Percentiles rank a stretch among this genome's conserved stretches.
phyloP scores from a whole-genome alignment of 768 basidiomycete genomes.

The Trametes cingulata region DNA sequence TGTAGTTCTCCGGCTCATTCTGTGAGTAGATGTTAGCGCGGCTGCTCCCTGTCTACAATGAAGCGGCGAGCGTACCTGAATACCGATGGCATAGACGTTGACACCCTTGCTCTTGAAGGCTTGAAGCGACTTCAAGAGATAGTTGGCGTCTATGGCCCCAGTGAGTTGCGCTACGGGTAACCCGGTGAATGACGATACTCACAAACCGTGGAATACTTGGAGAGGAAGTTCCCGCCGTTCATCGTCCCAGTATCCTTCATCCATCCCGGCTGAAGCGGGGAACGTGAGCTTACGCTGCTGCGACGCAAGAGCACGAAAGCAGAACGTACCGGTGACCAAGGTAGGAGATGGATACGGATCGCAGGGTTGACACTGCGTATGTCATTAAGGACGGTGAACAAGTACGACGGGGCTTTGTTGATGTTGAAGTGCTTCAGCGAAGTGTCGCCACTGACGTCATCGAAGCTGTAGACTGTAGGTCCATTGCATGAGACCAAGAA shows the following conservation, averaged over 20 bases:
- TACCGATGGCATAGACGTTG: slow-evolving; percentile 61
- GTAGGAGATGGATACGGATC: slow-evolving; percentile 57
- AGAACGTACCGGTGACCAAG: slow-evolving; percentile 71
- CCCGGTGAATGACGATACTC: slow-evolving; percentile 23
- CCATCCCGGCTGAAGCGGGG: slow-evolving; percentile 66
- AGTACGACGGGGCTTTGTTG: slow-evolving; percentile 54
- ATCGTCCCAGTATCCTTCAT: slow-evolving; percentile 70
- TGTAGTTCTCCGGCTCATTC: slow-evolving; percentile 55
- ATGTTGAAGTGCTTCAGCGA: slow-evolving; percentile 59
- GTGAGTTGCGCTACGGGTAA: neutral
- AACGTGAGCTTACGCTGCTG: neutral
- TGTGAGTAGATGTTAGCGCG: slow-evolving; percentile 30
- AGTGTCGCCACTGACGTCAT: slow-evolving; percentile 60
- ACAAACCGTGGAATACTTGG: slow-evolving; percentile 51
- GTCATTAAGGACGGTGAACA: slow-evolving; percentile 63
- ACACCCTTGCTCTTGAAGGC: slow-evolving; percentile 65
- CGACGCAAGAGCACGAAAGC: neutral
- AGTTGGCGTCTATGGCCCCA: slow-evolving; percentile 57
- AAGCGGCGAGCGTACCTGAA: slow-evolving; percentile 38
- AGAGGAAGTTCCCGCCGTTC: slow-evolving; percentile 61
- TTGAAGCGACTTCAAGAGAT: slow-evolving; percentile 70
- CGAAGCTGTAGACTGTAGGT: slow-evolving; percentile 60
- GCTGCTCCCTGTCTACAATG: too few relatives aligned
- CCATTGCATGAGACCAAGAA: neutral
- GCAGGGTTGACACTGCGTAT: slow-evolving; percentile 57